phyloP scores from a whole-genome alignment of 2,329 filamentous ascomycete genomes.

The Exserohilum turcica region DNA sequence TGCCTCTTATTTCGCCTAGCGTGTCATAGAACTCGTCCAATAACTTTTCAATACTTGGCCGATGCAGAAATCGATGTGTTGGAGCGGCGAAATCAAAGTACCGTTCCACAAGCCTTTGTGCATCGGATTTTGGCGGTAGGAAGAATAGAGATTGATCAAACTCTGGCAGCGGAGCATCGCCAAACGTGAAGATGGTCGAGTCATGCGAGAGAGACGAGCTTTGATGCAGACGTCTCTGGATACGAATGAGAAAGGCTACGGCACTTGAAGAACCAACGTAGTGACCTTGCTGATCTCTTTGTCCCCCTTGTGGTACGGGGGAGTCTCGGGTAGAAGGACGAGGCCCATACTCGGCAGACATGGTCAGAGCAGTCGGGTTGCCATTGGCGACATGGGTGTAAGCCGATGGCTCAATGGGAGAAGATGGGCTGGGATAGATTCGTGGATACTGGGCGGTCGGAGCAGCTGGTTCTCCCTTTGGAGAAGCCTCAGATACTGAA shows the following conservation, averaged over 20 bases:
- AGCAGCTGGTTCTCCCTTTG: constrained; percentile 16
- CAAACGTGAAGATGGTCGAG: constrained; percentile 57
- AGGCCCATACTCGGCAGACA: constrained; percentile 18
- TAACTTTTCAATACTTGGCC: constrained; percentile 56
- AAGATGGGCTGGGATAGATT: constrained; percentile 20
- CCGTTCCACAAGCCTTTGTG: constrained; percentile 53
- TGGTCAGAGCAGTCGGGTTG: constrained; percentile 19
- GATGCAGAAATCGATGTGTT: constrained; percentile 64
- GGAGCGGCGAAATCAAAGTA: constrained; percentile 67
- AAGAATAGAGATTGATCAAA: constrained; percentile 53
- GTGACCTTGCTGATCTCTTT: constrained; percentile 55
- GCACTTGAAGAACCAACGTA: constrained; percentile 57
- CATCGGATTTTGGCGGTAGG: constrained; percentile 51
- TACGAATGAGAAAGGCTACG: constrained; percentile 57
- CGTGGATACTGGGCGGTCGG: constrained; percentile 29
- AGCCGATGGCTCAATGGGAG: constrained; percentile 21
- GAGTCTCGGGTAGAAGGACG: constrained; percentile 48
- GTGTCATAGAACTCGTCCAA: constrained; percentile 56
- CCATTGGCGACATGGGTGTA: constrained; percentile 7
- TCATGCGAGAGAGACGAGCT: constrained; percentile 45
- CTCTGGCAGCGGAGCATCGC: constrained; percentile 56
- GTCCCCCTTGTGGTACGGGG: constrained; percentile 50
- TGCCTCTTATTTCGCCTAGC: constrained; percentile 48
- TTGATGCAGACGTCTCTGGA: constrained; percentile 56
- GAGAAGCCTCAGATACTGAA: constrained; percentile 15